These are phyloP conservation scores for Alnus glutinosa DNA, from an alignment of 306 rosid genomes.

Conservation along the genomic window DNA sequence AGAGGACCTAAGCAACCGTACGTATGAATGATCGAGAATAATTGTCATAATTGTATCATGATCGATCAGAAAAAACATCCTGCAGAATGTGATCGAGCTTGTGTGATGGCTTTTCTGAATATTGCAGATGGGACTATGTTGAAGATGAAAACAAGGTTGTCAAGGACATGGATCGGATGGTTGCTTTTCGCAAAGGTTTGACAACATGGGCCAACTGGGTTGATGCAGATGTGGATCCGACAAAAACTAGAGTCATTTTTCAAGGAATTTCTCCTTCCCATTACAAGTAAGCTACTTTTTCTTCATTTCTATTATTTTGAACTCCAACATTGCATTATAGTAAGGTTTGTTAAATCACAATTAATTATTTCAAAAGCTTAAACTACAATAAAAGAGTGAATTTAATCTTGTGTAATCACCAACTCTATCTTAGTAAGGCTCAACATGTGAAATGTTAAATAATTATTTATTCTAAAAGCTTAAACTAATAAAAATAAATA, in stretches of 20 bases:
- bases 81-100: neutral
- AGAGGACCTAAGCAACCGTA: conserved; percentile 61
- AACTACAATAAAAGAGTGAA: too few relatives aligned
- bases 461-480: too few relatives aligned
- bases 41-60: too few relatives aligned
- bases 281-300: conserved; percentile 45
- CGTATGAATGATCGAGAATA: conserved; percentile 32
- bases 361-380: too few relatives aligned
- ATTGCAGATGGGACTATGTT: conserved; percentile 71
- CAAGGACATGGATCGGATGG: conserved; percentile 73
- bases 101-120: neutral
- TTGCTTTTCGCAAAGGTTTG: conserved; percentile 52
- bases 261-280: conserved; percentile 78
- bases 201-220: conserved; percentile 80
- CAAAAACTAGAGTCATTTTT: conserved; percentile 50
- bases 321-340: neutral
- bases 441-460: too few relatives aligned
- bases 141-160: conserved; percentile 42
- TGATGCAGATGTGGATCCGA: conserved; percentile 38
- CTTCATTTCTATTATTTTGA: neutral
- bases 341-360: neutral
- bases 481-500: too few relatives aligned
- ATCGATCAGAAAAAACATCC: too few relatives aligned
- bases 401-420: too few relatives aligned
- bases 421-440: too few relatives aligned